Conservation (phyloP, 176 grass and related monocot species). For the Aegilops sharonensis region DNA sequence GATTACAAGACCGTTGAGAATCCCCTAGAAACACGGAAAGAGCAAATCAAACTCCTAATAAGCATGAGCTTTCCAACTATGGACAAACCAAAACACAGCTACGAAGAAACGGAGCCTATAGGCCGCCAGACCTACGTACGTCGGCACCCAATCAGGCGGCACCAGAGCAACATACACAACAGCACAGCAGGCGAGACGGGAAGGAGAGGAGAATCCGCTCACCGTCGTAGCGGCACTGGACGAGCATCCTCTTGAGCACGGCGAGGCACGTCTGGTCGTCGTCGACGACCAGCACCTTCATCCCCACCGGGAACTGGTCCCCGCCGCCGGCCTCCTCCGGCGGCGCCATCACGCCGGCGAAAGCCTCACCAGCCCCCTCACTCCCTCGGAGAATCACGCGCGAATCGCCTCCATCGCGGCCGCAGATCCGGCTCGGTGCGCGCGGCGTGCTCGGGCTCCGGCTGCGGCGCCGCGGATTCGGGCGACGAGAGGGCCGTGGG, state of each 20-base stretch:
- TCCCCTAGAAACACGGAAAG: conserved; percentile 3
- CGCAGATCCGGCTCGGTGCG: conserved; percentile 37
- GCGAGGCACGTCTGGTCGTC: conserved; percentile 77
- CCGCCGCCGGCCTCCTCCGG: conserved; percentile 37
- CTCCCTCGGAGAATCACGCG: not conserved
- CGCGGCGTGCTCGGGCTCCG: not conserved
- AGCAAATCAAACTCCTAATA: conserved; percentile 17
- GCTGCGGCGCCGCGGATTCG: conserved; percentile 20
- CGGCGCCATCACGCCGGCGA: conserved; percentile 39
- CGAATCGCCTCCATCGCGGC: conserved; percentile 30
- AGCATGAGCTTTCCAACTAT: not conserved
- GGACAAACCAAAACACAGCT: conserved; percentile 2
- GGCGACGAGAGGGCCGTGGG: not conserved
- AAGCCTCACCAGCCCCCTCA: not conserved
- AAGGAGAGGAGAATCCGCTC: conserved; percentile 13
- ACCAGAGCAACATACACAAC: not conserved
- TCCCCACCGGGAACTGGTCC: conserved; percentile 73
- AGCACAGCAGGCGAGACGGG: not conserved
- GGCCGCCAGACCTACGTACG: not conserved
- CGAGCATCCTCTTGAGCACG: conserved; percentile 82
- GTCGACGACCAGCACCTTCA: conserved; percentile 94
- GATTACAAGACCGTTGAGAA: not conserved
- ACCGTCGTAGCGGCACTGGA: conserved; percentile 79
- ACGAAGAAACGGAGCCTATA: conserved; percentile 10
- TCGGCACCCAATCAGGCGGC: conserved; percentile 1